These are phyloP conservation scores for Phytophthora cactorum DNA, from an alignment of 352 stramenopile genomes.

Conservation along the genomic window DNA sequence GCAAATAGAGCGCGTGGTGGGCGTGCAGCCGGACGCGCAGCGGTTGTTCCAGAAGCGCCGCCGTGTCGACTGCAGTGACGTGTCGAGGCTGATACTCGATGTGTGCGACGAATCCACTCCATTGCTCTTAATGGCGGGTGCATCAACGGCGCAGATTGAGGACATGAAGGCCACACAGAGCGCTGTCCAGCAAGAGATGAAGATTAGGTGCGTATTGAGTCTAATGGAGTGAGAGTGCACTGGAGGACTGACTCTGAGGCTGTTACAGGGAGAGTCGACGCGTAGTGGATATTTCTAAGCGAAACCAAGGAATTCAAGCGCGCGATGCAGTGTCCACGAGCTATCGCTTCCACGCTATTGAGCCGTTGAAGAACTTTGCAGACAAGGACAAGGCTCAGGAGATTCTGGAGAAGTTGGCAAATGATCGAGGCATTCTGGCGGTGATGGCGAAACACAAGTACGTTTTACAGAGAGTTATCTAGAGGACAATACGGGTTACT, in stretches of 20 bases:
- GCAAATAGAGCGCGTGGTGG: conserved; percentile 35
- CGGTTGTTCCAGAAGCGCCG: conserved; percentile 65
- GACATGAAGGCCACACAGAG: conserved; percentile 56
- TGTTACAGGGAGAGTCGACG: conserved; percentile 51
- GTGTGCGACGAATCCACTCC: conserved; percentile 32
- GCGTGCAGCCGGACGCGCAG: conserved; percentile 49
- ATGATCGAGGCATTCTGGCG: conserved; percentile 86
- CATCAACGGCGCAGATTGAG: conserved; percentile 52
- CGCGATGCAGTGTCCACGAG: conserved; percentile 47
- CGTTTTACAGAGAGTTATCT: conserved; percentile 2
- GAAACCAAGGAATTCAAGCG: conserved; percentile 49
- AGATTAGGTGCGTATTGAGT: conserved; percentile 45
- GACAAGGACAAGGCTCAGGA: conserved; percentile 62
- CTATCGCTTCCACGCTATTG: conserved; percentile 79
- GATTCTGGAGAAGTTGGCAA: conserved; percentile 87
- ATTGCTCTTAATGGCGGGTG: conserved; percentile 56
- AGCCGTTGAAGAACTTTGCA: conserved; percentile 64
- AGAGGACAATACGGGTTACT: neutral
- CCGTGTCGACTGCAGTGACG: conserved; percentile 46
- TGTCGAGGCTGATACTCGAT: conserved; percentile 16
- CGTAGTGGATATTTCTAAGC: conserved; percentile 63
- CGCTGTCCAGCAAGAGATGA: conserved; percentile 42
- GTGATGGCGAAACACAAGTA: conserved; percentile 92
- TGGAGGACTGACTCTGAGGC: conserved; percentile 2
- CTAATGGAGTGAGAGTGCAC: neutral